These are phyloP conservation scores for Allodekkera sacchari DNA, from an alignment of 805 yeast genomes.

Conservation along the genomic window DNA sequence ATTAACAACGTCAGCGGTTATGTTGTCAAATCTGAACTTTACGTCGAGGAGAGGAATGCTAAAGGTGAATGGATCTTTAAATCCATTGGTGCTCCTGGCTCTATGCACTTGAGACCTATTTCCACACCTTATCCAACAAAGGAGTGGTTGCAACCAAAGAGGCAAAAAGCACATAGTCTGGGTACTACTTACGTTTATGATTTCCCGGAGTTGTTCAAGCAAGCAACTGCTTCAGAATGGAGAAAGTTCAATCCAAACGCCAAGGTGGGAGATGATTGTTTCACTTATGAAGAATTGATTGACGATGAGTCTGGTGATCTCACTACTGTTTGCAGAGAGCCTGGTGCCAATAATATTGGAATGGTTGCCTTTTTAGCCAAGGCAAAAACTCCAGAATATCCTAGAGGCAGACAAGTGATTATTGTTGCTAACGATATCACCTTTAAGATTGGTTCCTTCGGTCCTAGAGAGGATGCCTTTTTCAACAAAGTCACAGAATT, in stretches of 20 bases:
- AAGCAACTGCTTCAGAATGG: slow-evolving; percentile 85
- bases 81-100: slow-evolving; percentile 89
- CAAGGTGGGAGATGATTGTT: slow-evolving; percentile 67
- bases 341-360: slow-evolving; percentile 93
- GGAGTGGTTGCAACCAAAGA: slow-evolving; percentile 96
- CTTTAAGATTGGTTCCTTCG: slow-evolving; percentile 96
- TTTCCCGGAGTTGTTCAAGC: slow-evolving; percentile 97
- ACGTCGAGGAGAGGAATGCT: slow-evolving; percentile 86
- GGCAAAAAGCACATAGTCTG: slow-evolving; percentile 96
- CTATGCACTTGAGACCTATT: slow-evolving; percentile 95
- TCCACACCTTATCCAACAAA: slow-evolving; percentile 96
- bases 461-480: slow-evolving; percentile 90
- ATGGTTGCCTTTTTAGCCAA: slow-evolving; percentile 94
- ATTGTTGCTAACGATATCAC: slow-evolving; percentile 97
- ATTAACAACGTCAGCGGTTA: slow-evolving; percentile 96
- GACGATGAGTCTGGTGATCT: slow-evolving; percentile 72
- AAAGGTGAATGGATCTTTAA: slow-evolving; percentile 97
- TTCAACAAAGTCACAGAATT: slow-evolving; percentile 88
- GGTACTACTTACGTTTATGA: slow-evolving; percentile 98
- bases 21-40: slow-evolving; percentile 91
- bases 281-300: slow-evolving; percentile 75
- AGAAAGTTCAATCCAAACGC: slow-evolving; percentile 47
- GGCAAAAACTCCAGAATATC: slow-evolving; percentile 94
- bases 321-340: slow-evolving; percentile 87
- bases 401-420: slow-evolving; percentile 89